Conservation (phyloP, 1,284 basidiomycete genomes). For the Exsudoporus floridanus region DNA sequence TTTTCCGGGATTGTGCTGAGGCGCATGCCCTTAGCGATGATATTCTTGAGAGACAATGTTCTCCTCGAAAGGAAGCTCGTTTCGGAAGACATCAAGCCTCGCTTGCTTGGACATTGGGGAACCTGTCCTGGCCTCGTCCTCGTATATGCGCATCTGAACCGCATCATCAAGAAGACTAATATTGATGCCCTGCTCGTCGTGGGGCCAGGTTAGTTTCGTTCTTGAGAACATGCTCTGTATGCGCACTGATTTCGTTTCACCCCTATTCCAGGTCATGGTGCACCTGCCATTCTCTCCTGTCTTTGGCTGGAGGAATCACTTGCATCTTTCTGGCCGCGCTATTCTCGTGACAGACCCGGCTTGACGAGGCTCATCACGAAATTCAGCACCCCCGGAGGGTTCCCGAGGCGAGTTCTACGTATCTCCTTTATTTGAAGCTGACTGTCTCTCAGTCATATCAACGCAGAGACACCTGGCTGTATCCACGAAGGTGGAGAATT, state of each 20-base stretch:
- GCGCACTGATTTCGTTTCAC: background rate
- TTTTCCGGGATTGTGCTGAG: conserved; percentile 2
- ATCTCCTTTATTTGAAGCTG: conserved; percentile 1
- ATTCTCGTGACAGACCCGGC: conserved; percentile 62
- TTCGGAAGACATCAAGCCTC: conserved; percentile 71
- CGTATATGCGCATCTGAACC: conserved; percentile 79
- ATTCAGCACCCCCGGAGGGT: conserved; percentile 67
- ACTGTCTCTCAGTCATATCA: conserved; percentile 53
- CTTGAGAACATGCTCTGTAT: rapidly evolving
- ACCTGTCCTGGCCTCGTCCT: conserved; percentile 78
- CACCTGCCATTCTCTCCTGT: conserved; percentile 77
- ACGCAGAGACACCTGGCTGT: conserved; percentile 79
- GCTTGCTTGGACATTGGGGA: conserved; percentile 78
- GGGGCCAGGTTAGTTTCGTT: conserved; percentile 51
- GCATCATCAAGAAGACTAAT: conserved; percentile 63
- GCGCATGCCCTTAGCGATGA: conserved; percentile 54
- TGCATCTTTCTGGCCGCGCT: conserved; percentile 69
- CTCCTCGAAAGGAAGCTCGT: conserved; percentile 61
- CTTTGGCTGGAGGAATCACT: conserved; percentile 84
- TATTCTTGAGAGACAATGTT: conserved; percentile 77
- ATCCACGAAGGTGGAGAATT: conserved; percentile 92
- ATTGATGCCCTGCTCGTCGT: conserved; percentile 70
- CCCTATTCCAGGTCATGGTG: conserved; percentile 60
- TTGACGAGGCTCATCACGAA: conserved; percentile 63
- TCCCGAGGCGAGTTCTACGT: conserved; percentile 49